Base-by-base conservation (phyloP, 2,329 filamentous ascomycete species). In the Fusarium irregulare region DNA sequence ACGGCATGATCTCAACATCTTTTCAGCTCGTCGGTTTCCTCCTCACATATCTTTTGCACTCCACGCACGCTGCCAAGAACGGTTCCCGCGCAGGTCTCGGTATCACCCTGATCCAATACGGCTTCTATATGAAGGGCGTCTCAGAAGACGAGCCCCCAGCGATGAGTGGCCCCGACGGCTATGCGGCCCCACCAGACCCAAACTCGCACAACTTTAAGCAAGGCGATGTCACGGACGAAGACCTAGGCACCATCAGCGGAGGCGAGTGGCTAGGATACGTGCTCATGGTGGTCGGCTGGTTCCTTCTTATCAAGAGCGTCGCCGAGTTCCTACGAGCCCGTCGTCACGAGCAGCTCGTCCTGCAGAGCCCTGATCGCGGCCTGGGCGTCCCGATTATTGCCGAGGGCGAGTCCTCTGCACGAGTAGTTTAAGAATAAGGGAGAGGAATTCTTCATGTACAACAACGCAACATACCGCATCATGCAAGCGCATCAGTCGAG, bases 21-120 rank as follows among this genome's bases (percentile, higher is more conserved):
- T 98, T 99, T 85, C 93, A 97, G 80, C 88, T 98, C 69, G 93
- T 98, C 81, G 96, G 96, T 56, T 99, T 99, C 86, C 89, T 99
- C 30, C 92, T 99, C 75, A 98, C 96, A 28, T 99, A 99, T 80
- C 92, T 99, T 60, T 88, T 99, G 5, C 96, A 99, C 85, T 98
- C 96, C 30, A 97, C 95, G 10, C 96, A 99, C 80, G 96, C 96
- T 7, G 96, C 96, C 75, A 99, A 99, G 83, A 97, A 99, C 78
- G 96, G 96, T 51, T 97, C 94, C 47, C 92, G 93, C 76, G 94
- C 95, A 54, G 96, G 96, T 56, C 90, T 99, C 53, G 96, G 96
- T 66, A 93, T 99, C 73, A 98, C 94, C 0, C 87, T 99, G 13
- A 94, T 99, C 49, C 95, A 98, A 79, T 98, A 97, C 77, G 96